Base-by-base conservation (phyloP, 2,329 filamentous ascomycete genomes). In the Purpureocillium lavendulum region DNA sequence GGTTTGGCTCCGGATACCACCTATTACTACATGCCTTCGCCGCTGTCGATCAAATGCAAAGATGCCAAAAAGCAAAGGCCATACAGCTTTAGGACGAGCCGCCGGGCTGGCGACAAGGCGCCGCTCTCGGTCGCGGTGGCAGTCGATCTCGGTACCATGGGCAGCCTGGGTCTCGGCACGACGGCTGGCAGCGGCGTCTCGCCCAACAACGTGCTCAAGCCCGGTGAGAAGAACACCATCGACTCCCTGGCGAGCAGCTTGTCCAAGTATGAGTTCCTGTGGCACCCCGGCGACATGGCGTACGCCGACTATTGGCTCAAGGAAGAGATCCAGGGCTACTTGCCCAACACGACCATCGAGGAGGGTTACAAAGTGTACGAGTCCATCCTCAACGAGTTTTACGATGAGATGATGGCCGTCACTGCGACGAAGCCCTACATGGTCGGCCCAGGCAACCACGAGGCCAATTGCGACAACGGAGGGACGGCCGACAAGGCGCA, bases 221-320 rank as follows among this genome's bases (percentile, higher is more conserved):
- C 65, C 12, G 58, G 75, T 1, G 73, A 77, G 48, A 72, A 76
- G 55, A 73, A 70, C 4, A 78, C 74, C 13, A 77, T 77, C 41
- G 64, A 62, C 13, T 64, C 65, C 3, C 64, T 78, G 2, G 70
- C 71, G 2, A 50, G 56, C 10, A 74, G 64, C 2, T 60, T 70
- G 21, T 57, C 75, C 45, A 64, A 71, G 41, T 78, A 76, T 48
- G 73, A 78, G 45, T 57, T 78, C 34, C 54, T 73, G 31, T 49
- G 72, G 29, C 70, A 74, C 47, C 68, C 68, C 1, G 70, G 70
- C 4, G 75, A 78, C 48, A 61, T 78, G 13, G 73, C 59, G 0
- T 79, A 79, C 46, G 73, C 74, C 2, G 75, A 78, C 42, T 69
- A 77, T 54, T 78, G 74, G 73, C 32, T 39, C n/a, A 34, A 39